Evolutionary conservation across 371 early-diverging fungal genomes (phyloP), one percentile per base, ranked within the genome.

Genomic region (Fennellomyces sp.): DNA sequence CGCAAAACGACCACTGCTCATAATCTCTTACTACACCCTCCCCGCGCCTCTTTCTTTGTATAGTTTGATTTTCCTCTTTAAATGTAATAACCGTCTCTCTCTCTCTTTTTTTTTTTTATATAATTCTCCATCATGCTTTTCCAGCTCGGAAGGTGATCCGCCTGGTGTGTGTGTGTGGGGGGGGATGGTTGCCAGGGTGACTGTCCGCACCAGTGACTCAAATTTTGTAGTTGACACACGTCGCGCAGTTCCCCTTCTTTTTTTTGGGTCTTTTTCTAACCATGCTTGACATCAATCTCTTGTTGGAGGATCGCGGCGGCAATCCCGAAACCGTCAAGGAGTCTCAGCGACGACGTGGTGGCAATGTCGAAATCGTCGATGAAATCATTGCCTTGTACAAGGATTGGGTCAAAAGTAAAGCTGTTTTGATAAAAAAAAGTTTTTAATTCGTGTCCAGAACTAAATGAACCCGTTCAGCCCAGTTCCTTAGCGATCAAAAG

Each of bases 281-380:
- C 48, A 91, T 91, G 91, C 77, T 93, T 61, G 97, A 97, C 74
- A 94, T 96, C 75, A 95, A 92, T 70, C 82, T 95, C 63, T 88
- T 98, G 61, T 83, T 94, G 52, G 87, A 83, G 56, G 95, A 94
- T 49, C 94, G 94, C 79, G 99, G 98, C 67, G 97, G 97, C 56
- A 93, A 97, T 65, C 97, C 97, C 19, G 97, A 97, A 47, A 70
- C 89, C 39, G 90, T 98, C 57, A 86, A 88, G 60, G 95, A 96
- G 75, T 97, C 98, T 39, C 96, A 97, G 81, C 86, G 93, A 31
- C 87, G 90, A 73, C 89, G 99, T 49, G 95, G 94, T 41, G 94
- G 84, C 60, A 64, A 82, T 17, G 94, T 91, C 49, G 92, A 94
- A 73, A 58, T 90, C 21, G 94, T 98, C 25, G 99, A 98, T 72